Conservation (phyloP, 2,329 filamentous ascomycete genomes). For the Macrophomina pseudophaseolina region DNA sequence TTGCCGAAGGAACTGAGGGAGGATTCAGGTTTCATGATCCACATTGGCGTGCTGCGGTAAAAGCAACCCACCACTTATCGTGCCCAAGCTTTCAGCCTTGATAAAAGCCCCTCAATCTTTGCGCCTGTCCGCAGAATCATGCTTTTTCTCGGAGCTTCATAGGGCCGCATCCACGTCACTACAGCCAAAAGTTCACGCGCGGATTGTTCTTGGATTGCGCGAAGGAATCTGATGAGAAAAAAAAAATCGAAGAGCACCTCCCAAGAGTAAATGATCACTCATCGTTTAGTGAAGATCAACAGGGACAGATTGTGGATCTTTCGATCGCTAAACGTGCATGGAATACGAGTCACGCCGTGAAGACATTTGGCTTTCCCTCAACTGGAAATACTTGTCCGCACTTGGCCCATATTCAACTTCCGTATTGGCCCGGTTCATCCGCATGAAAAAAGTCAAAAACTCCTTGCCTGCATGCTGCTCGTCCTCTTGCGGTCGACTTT, state of each 20-base stretch:
- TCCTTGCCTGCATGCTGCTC: background rate
- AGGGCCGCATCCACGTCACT: background rate
- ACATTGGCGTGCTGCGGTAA: conserved; percentile 61
- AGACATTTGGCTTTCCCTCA: background rate
- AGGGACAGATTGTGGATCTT: conserved; percentile 20
- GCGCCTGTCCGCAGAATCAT: background rate
- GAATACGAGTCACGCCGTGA: conserved; percentile 2
- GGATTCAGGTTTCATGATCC: conserved; percentile 78
- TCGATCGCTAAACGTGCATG: conserved; percentile 7
- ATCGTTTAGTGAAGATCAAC: conserved; percentile 11
- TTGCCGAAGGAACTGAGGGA: conserved; percentile 65
- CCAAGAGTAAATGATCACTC: background rate
- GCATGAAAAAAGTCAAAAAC: background rate
- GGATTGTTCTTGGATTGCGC: background rate
- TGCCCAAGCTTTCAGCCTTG: background rate
- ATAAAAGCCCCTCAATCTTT: background rate
- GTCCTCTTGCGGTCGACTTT: background rate
- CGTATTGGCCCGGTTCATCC: background rate
- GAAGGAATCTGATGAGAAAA: background rate
- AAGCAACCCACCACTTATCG: background rate
- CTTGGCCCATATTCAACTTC: conserved; percentile 1
- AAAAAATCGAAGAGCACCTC: background rate
- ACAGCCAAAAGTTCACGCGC: background rate
- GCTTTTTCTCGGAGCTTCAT: background rate
- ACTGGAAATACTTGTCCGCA: conserved; percentile 7